Percentiles rank a stretch among this genome's conserved stretches.
These are phyloP conservation scores for Priceomyces haplophilus DNA, from an alignment of 805 yeast genomes.

Conservation along the genomic window DNA sequence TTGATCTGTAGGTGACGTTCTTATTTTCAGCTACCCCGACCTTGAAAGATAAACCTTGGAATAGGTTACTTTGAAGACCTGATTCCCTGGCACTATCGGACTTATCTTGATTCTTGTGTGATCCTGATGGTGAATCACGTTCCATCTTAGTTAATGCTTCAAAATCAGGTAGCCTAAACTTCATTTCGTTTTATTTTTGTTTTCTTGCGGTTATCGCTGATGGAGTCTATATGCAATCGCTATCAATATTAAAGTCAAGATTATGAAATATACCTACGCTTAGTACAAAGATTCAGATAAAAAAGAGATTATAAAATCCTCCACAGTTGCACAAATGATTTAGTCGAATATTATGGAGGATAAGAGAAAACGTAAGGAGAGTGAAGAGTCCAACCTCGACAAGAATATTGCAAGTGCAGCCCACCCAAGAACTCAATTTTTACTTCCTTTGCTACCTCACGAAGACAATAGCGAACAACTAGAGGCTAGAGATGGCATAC, in stretches of 20 bases:
- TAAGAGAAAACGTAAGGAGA: neutral
- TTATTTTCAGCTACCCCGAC: conserved; percentile 94
- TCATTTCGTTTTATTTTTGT: neutral
- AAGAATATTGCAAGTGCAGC: conserved; percentile 4
- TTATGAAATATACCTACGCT: too few species aligned
- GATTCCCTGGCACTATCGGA: neutral
- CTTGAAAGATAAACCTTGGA: conserved; percentile 60
- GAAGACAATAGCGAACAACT: neutral
- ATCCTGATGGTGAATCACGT: neutral
- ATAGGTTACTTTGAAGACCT: conserved; percentile 36
- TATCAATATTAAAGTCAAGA: too few species aligned
- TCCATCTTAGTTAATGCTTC: neutral
- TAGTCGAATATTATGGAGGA: too few species aligned
- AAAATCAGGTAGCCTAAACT: neutral
- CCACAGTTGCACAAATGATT: too few species aligned
- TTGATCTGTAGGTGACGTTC: conserved; percentile 72
- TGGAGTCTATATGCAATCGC: neutral
- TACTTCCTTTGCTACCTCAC: conserved; percentile 8
- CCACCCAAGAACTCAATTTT: conserved; percentile 2
- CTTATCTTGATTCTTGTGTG: neutral
- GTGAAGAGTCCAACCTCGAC: conserved; percentile 13
- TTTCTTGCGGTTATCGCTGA: neutral
- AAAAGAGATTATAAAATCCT: too few species aligned
- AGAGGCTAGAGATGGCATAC: conserved; percentile 7
- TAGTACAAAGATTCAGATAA: too few species aligned